phyloP scores from a whole-genome alignment of 306 rosid genomes.

The Oxytropis ochrocephala region DNA sequence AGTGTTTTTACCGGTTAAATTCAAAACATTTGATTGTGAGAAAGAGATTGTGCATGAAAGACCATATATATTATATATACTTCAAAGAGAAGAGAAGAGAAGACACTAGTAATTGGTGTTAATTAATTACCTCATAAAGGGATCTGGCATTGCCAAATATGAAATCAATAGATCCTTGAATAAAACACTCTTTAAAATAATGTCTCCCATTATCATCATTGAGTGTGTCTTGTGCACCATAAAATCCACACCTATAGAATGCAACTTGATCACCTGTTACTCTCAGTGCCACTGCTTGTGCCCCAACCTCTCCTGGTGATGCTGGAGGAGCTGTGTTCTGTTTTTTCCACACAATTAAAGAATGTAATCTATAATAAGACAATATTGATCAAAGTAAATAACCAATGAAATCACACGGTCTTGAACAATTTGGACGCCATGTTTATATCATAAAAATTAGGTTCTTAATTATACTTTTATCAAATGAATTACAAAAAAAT shows the following conservation, averaged over 20 bases:
- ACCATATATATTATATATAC: too few species aligned
- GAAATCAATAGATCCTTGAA: slow-evolving; percentile 86
- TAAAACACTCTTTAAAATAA: slow-evolving; percentile 66
- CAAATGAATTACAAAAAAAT: too few species aligned
- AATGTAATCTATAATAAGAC: neutral
- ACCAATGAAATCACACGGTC: neutral
- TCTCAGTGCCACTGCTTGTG: slow-evolving; percentile 75
- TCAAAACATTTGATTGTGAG: too few species aligned
- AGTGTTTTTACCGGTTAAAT: too few species aligned
- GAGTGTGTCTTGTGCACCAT: slow-evolving; percentile 83
- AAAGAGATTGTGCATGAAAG: too few species aligned
- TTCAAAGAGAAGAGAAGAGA: neutral
- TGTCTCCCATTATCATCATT: slow-evolving; percentile 73
- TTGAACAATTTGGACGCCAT: too few species aligned
- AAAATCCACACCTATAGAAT: slow-evolving; percentile 79
- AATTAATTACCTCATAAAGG: slow-evolving; percentile 53
- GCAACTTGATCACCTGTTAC: slow-evolving; percentile 62
- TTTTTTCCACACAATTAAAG: slow-evolving; percentile 36
- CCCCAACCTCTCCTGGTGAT: slow-evolving; percentile 52
- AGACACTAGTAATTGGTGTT: neutral
- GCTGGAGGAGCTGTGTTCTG: slow-evolving; percentile 67
- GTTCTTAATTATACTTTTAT: too few species aligned
- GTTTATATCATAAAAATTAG: too few species aligned
- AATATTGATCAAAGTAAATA: neutral
- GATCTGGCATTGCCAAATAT: slow-evolving; percentile 79